Percentiles rank a stretch among this genome's conserved stretches.
Evolutionary conservation across 2,329 filamentous ascomycete species (phyloP).

Genomic region (Xylaria digitata): DNA sequence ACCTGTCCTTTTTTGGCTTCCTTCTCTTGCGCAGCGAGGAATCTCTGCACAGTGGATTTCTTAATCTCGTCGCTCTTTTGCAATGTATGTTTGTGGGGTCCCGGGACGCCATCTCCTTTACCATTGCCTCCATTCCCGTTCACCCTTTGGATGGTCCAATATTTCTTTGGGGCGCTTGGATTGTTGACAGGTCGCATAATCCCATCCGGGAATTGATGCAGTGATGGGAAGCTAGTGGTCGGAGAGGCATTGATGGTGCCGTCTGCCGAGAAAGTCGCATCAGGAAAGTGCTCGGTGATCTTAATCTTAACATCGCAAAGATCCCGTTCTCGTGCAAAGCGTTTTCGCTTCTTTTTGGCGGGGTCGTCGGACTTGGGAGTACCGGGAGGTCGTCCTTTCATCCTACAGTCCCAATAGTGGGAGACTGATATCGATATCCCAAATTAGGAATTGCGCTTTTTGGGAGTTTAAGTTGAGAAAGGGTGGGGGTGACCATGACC

Average conservation of each 20-base stretch:
- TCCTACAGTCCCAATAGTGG: slow-evolving; percentile 86
- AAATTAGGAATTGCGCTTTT: slow-evolving; percentile 20
- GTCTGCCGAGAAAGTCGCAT: slow-evolving; percentile 54
- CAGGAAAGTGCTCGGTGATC: slow-evolving; percentile 81
- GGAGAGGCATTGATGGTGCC: slow-evolving; percentile 41
- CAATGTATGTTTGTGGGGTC: slow-evolving; percentile 79
- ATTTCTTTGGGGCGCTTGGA: slow-evolving; percentile 60
- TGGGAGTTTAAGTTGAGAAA: background rate
- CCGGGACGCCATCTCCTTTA: slow-evolving; percentile 74
- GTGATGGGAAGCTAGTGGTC: slow-evolving; percentile 40
- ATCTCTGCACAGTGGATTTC: slow-evolving; percentile 80
- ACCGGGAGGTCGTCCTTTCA: slow-evolving; percentile 82
- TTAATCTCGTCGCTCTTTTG: slow-evolving; percentile 82
- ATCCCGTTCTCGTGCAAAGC: slow-evolving; percentile 78
- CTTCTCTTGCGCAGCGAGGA: slow-evolving; percentile 71
- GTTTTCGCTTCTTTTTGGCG: slow-evolving; percentile 84
- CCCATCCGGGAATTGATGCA: slow-evolving; percentile 43
- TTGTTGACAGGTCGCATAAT: slow-evolving; percentile 54
- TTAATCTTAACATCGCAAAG: slow-evolving; percentile 91
- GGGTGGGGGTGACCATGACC: background rate
- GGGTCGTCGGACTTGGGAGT: slow-evolving; percentile 84
- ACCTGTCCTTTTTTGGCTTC: slow-evolving; percentile 71
- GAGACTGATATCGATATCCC: slow-evolving; percentile 59
- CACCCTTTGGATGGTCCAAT: slow-evolving; percentile 81
- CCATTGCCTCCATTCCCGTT: slow-evolving; percentile 81